These are phyloP conservation scores for Sugiyamaella pinicola DNA, from an alignment of 1,139 yeast genomes.

Conservation along the genomic window DNA sequence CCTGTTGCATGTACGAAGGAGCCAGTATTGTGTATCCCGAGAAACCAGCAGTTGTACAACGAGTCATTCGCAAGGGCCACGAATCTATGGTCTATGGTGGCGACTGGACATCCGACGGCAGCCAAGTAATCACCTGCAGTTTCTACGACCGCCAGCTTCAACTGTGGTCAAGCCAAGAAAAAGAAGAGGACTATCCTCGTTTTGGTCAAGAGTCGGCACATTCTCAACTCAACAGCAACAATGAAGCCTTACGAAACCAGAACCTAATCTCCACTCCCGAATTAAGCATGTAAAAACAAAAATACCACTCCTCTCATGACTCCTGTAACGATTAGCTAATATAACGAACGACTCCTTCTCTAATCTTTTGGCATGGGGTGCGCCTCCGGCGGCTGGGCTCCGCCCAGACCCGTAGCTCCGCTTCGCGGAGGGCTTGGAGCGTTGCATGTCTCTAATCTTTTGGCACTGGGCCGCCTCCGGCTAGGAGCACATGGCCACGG, in stretches of 20 bases:
- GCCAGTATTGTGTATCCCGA: conserved; percentile 60
- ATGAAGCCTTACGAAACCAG: conserved; percentile 1
- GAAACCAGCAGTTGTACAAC: conserved; percentile 46
- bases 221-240: conserved; percentile 9
- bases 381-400: not conserved
- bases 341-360: not conserved
- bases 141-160: conserved; percentile 86
- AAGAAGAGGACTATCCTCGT: conserved; percentile 17
- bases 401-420: not conserved
- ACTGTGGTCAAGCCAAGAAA: conserved; percentile 52
- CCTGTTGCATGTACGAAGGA: conserved; percentile 96
- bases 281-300: conserved; percentile 8
- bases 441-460: not conserved
- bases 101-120: conserved; percentile 66
- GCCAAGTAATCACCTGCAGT: conserved; percentile 72
- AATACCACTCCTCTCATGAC: not conserved
- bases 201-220: conserved; percentile 11
- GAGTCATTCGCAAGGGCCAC: conserved; percentile 68
- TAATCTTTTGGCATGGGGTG: not conserved
- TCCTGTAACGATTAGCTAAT: conserved; percentile 9
- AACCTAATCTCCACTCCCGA: conserved; percentile 13
- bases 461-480: conserved; percentile 11
- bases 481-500: no score
- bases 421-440: not conserved
- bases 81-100: conserved; percentile 96